These are phyloP conservation scores for Biscutella auriculata DNA, from an alignment of 441 rosid species.

Conservation along the genomic window DNA sequence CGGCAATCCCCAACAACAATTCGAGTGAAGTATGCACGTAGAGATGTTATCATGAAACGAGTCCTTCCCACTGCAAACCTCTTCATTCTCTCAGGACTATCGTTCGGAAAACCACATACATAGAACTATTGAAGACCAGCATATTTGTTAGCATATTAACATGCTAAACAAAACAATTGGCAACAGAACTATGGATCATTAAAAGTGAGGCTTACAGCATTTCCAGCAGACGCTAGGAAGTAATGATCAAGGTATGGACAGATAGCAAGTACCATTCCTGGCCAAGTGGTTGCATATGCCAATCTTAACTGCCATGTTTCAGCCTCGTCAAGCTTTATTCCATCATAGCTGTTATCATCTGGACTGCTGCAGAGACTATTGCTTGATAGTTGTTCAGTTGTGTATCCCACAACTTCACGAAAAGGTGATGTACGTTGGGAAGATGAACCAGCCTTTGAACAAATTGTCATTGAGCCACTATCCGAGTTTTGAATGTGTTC, in stretches of 20 bases:
- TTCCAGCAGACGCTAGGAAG: constrained; percentile 97
- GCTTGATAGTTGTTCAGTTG: constrained; percentile 69
- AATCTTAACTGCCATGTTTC: constrained; percentile 72
- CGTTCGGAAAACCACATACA: constrained; percentile 72
- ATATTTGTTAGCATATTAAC: constrained; percentile 13
- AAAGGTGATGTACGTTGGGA: constrained; percentile 80
- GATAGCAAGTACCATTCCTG: constrained; percentile 87
- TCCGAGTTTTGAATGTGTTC: constrained; percentile 61
- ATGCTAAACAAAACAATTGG: constrained; percentile 10
- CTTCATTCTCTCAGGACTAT: constrained; percentile 64
- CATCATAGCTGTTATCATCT: constrained; percentile 75
- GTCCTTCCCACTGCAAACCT: constrained; percentile 72
- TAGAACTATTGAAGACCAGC: constrained; percentile 50
- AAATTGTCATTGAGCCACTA: constrained; percentile 62
- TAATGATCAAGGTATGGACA: constrained; percentile 84
- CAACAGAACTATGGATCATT: constrained; percentile 6
- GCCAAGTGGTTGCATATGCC: constrained; percentile 44
- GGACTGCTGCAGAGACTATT: constrained; percentile 83
- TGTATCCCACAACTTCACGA: constrained; percentile 58
- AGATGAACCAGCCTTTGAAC: constrained; percentile 62
- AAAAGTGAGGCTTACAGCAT: constrained; percentile 58
- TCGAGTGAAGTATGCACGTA: constrained; percentile 68
- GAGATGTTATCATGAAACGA: constrained; percentile 72
- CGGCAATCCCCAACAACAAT: constrained; percentile 98
- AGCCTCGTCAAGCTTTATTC: constrained; percentile 69